Evolutionary conservation across 192 early-diverging fungal species (phyloP), one percentile per base, ranked within the genome.

Genomic region (Mortierella hygrophila): DNA sequence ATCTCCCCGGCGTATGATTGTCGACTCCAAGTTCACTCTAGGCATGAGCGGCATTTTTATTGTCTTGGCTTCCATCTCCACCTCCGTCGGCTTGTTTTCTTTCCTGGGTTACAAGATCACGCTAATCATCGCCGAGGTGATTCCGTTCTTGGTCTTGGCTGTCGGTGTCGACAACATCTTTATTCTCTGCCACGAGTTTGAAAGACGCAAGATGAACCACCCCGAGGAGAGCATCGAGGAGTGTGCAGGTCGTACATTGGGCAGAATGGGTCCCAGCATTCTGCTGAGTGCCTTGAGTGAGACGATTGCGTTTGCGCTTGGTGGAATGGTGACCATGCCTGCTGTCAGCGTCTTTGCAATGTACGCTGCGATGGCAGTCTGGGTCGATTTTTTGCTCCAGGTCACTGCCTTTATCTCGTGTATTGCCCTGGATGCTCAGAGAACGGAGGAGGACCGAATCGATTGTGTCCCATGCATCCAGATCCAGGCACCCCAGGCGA

Each of bases 121-220:
- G 0, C 71, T 94, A 68, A 94, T 94, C 82, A 93, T 93, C 72
- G 92, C 92, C 6, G 93, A 94, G 63, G 93, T 94, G 4, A 93
- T 94, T 82, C 93, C 93, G 0, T 94, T 94, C 78, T 76, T 94
- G 42, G 93, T 93, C 15, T 75, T 94, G 46, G 93, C 93, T 8
- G 92, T 94, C 11, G 93, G 93, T 70, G 93, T 94, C 0, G 93
- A 94, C 70, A 94, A 94, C 65, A 93, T 94, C 70, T 94, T 94
- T 76, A 91, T 94, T 72, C 82, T 94, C 20, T 91, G 91, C 52
- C 92, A 94, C 70, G 93, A 93, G 79, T 92, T 92, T 77, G 90
- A 91, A 40, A 76, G 93, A 38, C 83, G 74, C 74, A 87, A 69
- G 81, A 85, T 85, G 75, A 81, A 88, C 23, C 84, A 86, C 52